A percentile compares a stretch with the other conserved stretches of the same genome.
Conservation (phyloP, 2,329 filamentous ascomycete species). For the Cryoendolithus antarcticus region DNA sequence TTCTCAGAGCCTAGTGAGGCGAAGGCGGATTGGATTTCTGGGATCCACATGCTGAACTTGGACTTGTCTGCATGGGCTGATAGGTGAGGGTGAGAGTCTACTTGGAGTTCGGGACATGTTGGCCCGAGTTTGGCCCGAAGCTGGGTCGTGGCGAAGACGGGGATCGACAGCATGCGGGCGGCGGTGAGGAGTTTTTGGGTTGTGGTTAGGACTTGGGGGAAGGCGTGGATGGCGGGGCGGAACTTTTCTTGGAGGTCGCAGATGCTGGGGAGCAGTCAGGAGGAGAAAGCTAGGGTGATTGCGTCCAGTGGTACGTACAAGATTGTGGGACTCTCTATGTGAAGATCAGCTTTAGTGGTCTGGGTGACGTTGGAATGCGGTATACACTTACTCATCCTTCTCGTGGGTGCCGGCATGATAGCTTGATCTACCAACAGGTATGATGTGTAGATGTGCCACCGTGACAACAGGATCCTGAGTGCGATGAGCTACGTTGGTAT, state of each 20-base stretch:
- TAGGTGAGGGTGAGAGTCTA: constrained; percentile 27
- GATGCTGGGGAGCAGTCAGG: constrained; percentile 43
- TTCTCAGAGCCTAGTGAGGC: constrained; percentile 27
- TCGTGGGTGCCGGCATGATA: no score
- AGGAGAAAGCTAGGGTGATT: neutral
- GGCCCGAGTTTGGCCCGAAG: constrained; percentile 64
- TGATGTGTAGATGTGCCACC: no score
- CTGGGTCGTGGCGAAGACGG: constrained; percentile 79
- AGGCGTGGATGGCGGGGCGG: constrained; percentile 68
- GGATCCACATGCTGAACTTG: constrained; percentile 75
- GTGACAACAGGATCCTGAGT: no score
- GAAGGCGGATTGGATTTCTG: constrained; percentile 44
- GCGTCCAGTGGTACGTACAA: constrained; percentile 7
- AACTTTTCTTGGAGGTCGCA: constrained; percentile 96
- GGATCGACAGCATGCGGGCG: constrained; percentile 49
- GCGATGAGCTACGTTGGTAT: no score
- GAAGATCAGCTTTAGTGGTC: neutral
- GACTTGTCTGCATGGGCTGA: constrained; percentile 66
- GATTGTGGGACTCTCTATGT: constrained; percentile 2
- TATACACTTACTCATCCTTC: no score
- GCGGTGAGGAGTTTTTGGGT: constrained; percentile 41
- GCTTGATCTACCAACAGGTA: no score
- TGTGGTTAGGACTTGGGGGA: constrained; percentile 55
- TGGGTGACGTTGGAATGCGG: neutral
- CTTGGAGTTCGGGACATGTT: constrained; percentile 60